Evolutionary conservation across 768 basidiomycete species (phyloP).

Genomic region (Russula sp.): DNA sequence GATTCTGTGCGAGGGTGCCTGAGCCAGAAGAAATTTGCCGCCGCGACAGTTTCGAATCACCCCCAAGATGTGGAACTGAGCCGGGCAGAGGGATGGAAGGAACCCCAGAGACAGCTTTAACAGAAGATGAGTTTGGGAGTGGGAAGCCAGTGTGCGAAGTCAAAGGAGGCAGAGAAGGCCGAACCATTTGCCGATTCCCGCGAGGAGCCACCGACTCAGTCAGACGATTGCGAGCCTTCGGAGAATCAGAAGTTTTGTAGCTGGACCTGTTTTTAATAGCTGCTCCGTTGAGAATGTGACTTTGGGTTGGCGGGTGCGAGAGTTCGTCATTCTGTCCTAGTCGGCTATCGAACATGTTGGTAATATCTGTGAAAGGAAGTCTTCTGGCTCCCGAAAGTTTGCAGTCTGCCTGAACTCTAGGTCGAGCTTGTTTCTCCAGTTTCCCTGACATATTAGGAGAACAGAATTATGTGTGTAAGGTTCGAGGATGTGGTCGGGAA

Average conservation of each 20-base stretch:
- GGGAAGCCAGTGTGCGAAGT: background rate
- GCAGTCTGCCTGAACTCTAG: background rate
- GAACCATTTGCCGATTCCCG: background rate
- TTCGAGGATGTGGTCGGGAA: background rate
- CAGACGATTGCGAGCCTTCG: background rate
- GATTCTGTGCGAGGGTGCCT: background rate
- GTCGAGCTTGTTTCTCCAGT: background rate
- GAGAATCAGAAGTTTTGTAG: background rate
- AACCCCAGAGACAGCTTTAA: background rate
- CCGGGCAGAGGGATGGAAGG: background rate
- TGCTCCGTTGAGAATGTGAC: background rate
- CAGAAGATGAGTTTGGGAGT: background rate
- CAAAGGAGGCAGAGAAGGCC: background rate
- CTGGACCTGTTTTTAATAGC: background rate
- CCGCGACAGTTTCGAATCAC: background rate
- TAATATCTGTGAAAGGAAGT: slow-evolving; percentile 19
- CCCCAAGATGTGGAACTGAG: background rate
- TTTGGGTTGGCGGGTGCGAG: background rate
- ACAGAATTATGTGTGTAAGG: background rate
- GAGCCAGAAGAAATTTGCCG: background rate
- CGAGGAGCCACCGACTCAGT: background rate
- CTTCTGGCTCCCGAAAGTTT: background rate
- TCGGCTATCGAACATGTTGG: slow-evolving; percentile 1
- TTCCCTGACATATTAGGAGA: slow-evolving; percentile 1
- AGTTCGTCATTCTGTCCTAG: background rate